Percentiles rank a stretch among this genome's conserved stretches.
Conservation (phyloP, 202 grass and related monocot genomes). For the Elaeis oleifera region DNA sequence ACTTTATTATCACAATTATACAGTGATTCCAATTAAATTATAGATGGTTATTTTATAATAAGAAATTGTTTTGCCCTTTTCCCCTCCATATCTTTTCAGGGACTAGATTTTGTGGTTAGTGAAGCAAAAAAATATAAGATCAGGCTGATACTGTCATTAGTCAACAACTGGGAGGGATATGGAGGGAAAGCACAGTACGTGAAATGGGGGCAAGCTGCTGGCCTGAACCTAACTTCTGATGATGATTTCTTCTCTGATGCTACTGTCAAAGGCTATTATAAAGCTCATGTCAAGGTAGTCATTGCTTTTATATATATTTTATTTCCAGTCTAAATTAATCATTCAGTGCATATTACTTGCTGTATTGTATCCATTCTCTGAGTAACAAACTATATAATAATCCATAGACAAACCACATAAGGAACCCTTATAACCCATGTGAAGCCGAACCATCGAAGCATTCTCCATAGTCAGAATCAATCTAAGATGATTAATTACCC, state of each 20-base stretch:
- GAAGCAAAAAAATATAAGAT: constrained; percentile 57
- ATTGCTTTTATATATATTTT: not conserved
- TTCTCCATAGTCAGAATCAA: no score
- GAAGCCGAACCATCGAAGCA: no score
- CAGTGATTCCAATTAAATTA: no score
- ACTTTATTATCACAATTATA: no score
- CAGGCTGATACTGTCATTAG: constrained; percentile 44
- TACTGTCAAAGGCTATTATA: constrained; percentile 51
- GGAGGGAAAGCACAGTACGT: constrained; percentile 69
- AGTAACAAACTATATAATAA: no score
- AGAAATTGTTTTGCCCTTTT: no score
- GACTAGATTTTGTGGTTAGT: constrained; percentile 64
- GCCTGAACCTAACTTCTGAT: constrained; percentile 35
- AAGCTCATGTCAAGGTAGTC: constrained; percentile 39
- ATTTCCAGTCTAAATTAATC: not conserved
- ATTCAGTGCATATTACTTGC: no score
- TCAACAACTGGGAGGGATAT: constrained; percentile 58
- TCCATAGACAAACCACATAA: no score
- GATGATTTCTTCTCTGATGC: constrained; percentile 56
- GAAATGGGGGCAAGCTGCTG: constrained; percentile 41
- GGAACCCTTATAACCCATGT: no score
- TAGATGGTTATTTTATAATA: no score
- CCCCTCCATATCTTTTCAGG: constrained; percentile 20
- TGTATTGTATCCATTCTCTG: no score
- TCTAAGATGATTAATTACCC: no score